A percentile compares a stretch with the other conserved stretches of the same genome.
These are phyloP conservation scores for Stromatinia cepivora DNA, from an alignment of 2,329 filamentous ascomycete species.

Conservation along the genomic window DNA sequence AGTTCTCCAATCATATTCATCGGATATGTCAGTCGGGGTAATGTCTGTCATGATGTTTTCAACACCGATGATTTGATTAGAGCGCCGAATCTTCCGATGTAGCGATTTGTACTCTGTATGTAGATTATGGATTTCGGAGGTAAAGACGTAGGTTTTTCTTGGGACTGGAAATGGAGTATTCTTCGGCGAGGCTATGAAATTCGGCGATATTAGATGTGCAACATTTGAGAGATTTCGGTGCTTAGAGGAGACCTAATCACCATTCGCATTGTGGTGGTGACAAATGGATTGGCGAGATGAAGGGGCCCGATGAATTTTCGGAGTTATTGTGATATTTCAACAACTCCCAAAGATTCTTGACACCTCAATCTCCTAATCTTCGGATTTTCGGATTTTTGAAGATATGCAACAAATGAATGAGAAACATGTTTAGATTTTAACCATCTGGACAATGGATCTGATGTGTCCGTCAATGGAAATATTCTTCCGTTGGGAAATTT, in stretches of 20 bases:
- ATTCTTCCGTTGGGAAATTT: background rate
- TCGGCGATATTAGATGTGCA: constrained; percentile 7
- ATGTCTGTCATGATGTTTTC: background rate
- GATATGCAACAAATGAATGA: background rate
- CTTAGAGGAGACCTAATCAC: background rate
- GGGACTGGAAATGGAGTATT: background rate
- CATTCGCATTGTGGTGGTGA: background rate
- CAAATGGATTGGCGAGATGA: constrained; percentile 12
- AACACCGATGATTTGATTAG: background rate
- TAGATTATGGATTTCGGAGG: background rate
- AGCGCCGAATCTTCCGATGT: background rate
- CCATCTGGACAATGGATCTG: background rate
- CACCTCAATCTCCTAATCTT: background rate
- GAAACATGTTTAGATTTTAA: background rate
- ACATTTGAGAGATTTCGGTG: constrained; percentile 10
- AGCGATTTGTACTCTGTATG: background rate
- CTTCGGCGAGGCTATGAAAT: background rate
- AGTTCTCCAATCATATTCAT: background rate
- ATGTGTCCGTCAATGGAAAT: background rate
- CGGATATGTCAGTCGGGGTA: background rate
- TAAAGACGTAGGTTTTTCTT: background rate
- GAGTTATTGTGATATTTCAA: background rate
- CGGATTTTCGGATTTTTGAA: constrained; percentile 6
- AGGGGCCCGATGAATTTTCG: background rate
- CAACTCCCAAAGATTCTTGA: background rate